These are phyloP conservation scores for Colletotrichum brevisporum DNA, from an alignment of 2,329 filamentous ascomycete species.

Conservation along the genomic window DNA sequence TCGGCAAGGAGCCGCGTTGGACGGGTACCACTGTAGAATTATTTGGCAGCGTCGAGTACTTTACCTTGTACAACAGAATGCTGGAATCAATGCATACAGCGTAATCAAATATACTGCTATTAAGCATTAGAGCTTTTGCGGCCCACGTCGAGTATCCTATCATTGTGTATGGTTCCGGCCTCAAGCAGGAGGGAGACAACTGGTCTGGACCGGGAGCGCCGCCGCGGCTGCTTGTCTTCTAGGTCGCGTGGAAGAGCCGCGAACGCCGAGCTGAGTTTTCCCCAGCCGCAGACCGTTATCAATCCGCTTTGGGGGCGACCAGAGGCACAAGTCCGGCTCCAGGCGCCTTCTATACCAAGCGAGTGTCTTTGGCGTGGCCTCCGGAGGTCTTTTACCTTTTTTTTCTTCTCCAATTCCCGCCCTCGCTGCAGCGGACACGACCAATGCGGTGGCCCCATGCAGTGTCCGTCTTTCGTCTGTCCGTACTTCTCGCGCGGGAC, in stretches of 20 bases:
- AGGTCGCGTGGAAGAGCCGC: neutral
- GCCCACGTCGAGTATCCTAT: too few relatives aligned
- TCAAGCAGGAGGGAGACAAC: neutral
- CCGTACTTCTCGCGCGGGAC: neutral
- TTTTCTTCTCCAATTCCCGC: too few relatives aligned
- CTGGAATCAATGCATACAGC: neutral
- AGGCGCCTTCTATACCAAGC: neutral
- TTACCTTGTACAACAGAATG: neutral
- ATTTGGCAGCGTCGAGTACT: neutral
- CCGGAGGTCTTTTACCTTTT: too few relatives aligned
- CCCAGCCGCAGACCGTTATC: neutral
- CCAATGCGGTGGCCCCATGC: neutral
- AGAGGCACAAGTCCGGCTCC: neutral
- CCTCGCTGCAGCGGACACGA: too few relatives aligned
- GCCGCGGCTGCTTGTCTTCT: neutral
- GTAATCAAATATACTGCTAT: neutral
- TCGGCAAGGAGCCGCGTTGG: constrained; percentile 8
- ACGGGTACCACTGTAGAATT: neutral
- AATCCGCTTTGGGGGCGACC: neutral
- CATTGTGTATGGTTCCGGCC: neutral
- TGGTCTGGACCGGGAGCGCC: neutral
- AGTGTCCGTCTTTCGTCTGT: neutral
- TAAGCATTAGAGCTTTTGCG: neutral
- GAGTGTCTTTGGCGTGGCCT: neutral
- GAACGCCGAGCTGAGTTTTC: constrained; percentile 2